Percentiles rank a stretch among this genome's conserved stretches.
Evolutionary conservation across 1,284 basidiomycete species (phyloP).

Genomic region (Stygiomarasmius scandens): DNA sequence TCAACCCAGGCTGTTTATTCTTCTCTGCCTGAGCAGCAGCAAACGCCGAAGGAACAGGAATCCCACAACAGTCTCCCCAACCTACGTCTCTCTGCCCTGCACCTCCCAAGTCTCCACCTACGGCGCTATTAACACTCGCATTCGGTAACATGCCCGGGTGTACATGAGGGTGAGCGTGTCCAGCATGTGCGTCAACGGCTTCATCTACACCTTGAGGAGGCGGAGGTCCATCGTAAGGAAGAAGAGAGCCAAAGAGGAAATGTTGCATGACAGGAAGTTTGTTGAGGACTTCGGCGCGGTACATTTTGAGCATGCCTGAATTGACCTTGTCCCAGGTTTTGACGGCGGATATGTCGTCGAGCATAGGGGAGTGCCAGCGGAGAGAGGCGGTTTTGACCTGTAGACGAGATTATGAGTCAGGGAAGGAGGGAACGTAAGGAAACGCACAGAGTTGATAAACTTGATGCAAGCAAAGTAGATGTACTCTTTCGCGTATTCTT

Average conservation of each 20-base stretch:
- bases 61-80: constrained; percentile 97
- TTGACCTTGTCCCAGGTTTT: constrained; percentile 99
- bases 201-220: constrained; percentile 32
- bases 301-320: constrained; percentile 99
- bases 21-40: constrained; percentile 65
- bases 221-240: constrained; percentile 71
- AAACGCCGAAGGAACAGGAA: constrained; percentile 84
- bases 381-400: constrained; percentile 95
- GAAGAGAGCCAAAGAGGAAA: constrained; percentile 89
- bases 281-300: constrained; percentile 90
- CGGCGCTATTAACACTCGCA: neutral
- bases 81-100: constrained; percentile 53
- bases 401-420: neutral
- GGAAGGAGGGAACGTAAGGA: neutral
- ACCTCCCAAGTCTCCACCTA: constrained; percentile 45
- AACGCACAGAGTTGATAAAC: constrained; percentile 91
- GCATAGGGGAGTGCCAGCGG: constrained; percentile 98
- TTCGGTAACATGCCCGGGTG: neutral
- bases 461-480: constrained; percentile 97
- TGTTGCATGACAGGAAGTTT: constrained; percentile 98
- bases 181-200: constrained; percentile 35
- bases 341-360: constrained; percentile 96
- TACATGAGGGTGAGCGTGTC: constrained; percentile 47
- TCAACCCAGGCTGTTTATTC: constrained; percentile 13
- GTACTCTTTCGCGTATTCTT: constrained; percentile 90